Percentiles rank a stretch among this genome's conserved stretches.
phyloP scores from a whole-genome alignment of 2,329 filamentous ascomycete species.

The Fusarium sp. region DNA sequence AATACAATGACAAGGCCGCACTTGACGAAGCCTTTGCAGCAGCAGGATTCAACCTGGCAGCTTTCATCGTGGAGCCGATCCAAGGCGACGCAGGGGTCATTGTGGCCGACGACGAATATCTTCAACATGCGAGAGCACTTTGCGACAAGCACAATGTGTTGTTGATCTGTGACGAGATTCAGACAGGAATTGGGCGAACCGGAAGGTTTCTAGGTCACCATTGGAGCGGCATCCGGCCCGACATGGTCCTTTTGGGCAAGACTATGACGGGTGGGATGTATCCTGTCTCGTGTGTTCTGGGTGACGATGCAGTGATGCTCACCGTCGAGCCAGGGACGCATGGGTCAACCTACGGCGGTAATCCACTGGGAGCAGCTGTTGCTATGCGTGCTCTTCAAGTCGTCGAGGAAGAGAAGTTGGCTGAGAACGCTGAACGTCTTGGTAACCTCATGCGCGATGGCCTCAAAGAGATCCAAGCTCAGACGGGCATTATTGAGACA shows the following conservation, averaged over 20 bases:
- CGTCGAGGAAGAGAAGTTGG: conserved; percentile 89
- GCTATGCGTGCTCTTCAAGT: conserved; percentile 95
- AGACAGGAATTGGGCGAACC: conserved; percentile 93
- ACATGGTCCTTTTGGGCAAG: conserved; percentile 91
- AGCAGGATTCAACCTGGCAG: conserved; percentile 65
- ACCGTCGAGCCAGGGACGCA: conserved; percentile 96
- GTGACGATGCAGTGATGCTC: conserved; percentile 91
- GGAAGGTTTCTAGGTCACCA: conserved; percentile 90
- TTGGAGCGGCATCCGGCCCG: conserved; percentile 84
- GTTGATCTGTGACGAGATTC: conserved; percentile 94
- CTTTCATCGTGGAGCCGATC: conserved; percentile 82
- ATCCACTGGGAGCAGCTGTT: conserved; percentile 93
- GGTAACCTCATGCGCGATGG: conserved; percentile 87
- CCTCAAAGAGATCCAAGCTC: conserved; percentile 73
- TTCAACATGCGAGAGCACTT: conserved; percentile 81
- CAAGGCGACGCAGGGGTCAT: conserved; percentile 87
- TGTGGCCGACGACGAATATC: conserved; percentile 84
- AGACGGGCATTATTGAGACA: conserved; percentile 79
- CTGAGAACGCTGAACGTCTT: conserved; percentile 83
- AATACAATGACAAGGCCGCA: conserved; percentile 14
- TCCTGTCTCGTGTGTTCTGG: conserved; percentile 91
- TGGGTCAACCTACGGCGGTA: conserved; percentile 96
- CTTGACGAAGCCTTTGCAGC: conserved; percentile 11
- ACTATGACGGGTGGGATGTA: conserved; percentile 95
- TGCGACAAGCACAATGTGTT: conserved; percentile 93